Evolutionary conservation across 2,329 filamentous ascomycete species (phyloP).

Genomic region (Fusarium falciforme): DNA sequence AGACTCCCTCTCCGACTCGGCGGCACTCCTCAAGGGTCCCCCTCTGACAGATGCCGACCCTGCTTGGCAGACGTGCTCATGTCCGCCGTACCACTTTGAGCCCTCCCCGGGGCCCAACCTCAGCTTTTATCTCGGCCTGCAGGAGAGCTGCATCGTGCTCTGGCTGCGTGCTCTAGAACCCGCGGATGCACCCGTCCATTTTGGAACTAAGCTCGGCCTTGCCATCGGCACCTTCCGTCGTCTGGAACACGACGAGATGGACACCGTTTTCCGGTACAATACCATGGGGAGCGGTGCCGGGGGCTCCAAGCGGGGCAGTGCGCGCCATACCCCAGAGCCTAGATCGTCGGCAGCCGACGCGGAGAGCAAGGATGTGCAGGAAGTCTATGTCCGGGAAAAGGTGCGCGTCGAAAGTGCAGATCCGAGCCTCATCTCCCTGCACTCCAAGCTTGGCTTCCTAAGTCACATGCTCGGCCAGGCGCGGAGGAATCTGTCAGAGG

Average conservation of each 20-base stretch:
- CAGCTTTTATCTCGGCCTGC: conserved; percentile 78
- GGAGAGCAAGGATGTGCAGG: conserved; percentile 49
- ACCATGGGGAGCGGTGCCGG: conserved; percentile 46
- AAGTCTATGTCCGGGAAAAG: conserved; percentile 91
- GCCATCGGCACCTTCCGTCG: conserved; percentile 74
- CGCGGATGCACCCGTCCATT: conserved; percentile 68
- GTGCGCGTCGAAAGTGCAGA: conserved; percentile 89
- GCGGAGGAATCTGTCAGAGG: conserved; percentile 77
- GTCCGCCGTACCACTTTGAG: conserved; percentile 56
- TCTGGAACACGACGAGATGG: conserved; percentile 82
- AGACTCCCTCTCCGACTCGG: conserved; percentile 64
- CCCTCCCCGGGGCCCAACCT: conserved; percentile 67
- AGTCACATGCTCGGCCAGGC: conserved; percentile 78
- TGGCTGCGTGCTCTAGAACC: conserved; percentile 77
- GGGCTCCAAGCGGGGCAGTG: conserved; percentile 40
- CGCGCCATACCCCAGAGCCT: conserved; percentile 41
- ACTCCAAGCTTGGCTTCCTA: conserved; percentile 84
- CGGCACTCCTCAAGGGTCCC: conserved; percentile 66
- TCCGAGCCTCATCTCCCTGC: conserved; percentile 83
- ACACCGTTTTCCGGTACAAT: conserved; percentile 76
- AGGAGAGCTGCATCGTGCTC: conserved; percentile 77
- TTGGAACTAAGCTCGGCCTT: conserved; percentile 75
- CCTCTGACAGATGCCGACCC: conserved; percentile 53
- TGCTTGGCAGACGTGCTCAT: conserved; percentile 58
- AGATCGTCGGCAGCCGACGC: conserved; percentile 30